Percentiles rank a stretch among this genome's conserved stretches.
Evolutionary conservation across 2,329 filamentous ascomycete genomes (phyloP).

Genomic region (Pyrenophora seminiperda): DNA sequence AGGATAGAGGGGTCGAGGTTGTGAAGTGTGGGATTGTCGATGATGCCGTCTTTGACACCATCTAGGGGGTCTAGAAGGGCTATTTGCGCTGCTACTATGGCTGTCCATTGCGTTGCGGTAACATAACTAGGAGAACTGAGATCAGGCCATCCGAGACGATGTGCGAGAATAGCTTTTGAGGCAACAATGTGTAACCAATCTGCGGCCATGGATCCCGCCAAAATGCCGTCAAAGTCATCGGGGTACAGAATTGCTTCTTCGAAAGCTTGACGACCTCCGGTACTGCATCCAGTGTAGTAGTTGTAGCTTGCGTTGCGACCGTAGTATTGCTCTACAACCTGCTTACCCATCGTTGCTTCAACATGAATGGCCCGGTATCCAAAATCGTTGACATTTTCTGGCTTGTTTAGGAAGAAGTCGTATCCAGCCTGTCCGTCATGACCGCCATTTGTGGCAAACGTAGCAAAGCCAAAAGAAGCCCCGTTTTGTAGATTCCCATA

Average conservation of each 20-base stretch:
- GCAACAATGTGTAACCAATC: conserved; percentile 21
- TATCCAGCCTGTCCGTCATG: conserved; percentile 50
- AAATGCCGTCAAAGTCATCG: conserved; percentile 38
- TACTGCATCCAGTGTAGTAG: conserved; percentile 39
- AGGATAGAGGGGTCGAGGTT: conserved; percentile 22
- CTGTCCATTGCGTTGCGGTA: conserved; percentile 22
- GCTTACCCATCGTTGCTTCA: conserved; percentile 40
- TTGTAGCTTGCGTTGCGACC: conserved; percentile 45
- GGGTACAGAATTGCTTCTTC: conserved; percentile 29
- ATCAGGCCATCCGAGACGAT: conserved; percentile 47
- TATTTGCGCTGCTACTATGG: conserved; percentile 49
- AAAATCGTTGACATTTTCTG: conserved; percentile 55
- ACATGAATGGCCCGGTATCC: conserved; percentile 47
- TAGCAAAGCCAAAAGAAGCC: conserved; percentile 43
- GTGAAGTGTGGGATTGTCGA: conserved; percentile 23
- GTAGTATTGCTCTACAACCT: conserved; percentile 48
- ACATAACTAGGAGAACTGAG: conserved; percentile 14
- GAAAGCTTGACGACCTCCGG: conserved; percentile 37
- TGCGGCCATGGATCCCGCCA: conserved; percentile 43
- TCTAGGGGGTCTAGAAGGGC: conserved; percentile 47
- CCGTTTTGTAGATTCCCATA: conserved; percentile 46
- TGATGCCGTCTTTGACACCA: conserved; percentile 38
- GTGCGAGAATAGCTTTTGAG: conserved; percentile 44
- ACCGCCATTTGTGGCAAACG: conserved; percentile 48
- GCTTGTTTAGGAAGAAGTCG: conserved; percentile 52